These are phyloP conservation scores for Paramecium sexaurelia DNA, from an alignment of 73 alveolate species.

Conservation along the genomic window DNA sequence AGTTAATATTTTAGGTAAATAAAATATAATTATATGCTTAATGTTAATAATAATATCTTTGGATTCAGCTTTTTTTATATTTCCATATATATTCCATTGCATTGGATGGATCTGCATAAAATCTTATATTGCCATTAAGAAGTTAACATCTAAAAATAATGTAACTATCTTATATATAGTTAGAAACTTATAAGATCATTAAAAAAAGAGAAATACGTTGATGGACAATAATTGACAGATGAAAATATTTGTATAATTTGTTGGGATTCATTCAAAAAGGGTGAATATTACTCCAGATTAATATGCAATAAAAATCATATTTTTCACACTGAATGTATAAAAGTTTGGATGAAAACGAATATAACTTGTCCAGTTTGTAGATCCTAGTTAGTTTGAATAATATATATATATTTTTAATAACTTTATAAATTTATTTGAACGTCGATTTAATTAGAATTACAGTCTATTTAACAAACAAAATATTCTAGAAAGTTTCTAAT, in stretches of 20 bases:
- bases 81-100: neutral
- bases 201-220: neutral
- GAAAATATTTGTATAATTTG: constrained; percentile 41
- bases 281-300: neutral
- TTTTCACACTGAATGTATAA: neutral
- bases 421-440: neutral
- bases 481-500: too few species aligned
- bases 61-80: constrained; percentile 14
- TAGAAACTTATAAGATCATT: neutral
- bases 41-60: neutral
- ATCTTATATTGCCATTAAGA: neutral
- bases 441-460: too few species aligned
- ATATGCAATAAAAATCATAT: constrained; percentile 32
- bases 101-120: neutral
- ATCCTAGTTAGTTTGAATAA: constrained; percentile 6
- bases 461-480: too few species aligned
- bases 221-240: neutral
- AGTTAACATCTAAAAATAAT: neutral
- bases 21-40: neutral
- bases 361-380: constrained; percentile 41
- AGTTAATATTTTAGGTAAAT: neutral
- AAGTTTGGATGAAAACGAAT: constrained; percentile 20
- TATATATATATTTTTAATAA: neutral
- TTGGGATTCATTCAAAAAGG: constrained; percentile 8
- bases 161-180: neutral